A percentile compares a stretch with the other conserved stretches of the same genome.
phyloP scores from a whole-genome alignment of 768 basidiomycete genomes.

The Lentinula aciculospora region DNA sequence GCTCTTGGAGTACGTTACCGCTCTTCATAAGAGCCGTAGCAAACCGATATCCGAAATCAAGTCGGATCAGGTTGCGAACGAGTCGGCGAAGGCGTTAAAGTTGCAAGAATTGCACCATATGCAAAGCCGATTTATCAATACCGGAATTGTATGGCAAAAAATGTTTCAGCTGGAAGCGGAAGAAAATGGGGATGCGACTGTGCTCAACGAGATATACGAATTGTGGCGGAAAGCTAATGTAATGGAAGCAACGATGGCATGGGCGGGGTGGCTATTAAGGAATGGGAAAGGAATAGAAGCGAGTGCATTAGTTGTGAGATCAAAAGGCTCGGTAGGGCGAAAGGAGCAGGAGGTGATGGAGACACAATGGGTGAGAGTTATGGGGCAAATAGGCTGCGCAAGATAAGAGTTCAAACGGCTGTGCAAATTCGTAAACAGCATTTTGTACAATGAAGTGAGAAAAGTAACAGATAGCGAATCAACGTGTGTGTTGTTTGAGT shows the following conservation, averaged over 20 bases:
- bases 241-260: constrained; percentile 32
- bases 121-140: constrained; percentile 34
- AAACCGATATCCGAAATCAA: constrained; percentile 14
- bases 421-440: not conserved
- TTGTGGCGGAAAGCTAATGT: constrained; percentile 35
- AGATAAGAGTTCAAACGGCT: not conserved
- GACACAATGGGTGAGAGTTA: constrained; percentile 23
- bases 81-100: constrained; percentile 15
- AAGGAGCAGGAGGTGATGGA: constrained; percentile 27
- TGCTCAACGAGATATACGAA: constrained; percentile 33
- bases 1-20: constrained; percentile 38
- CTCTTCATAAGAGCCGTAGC: constrained; percentile 20
- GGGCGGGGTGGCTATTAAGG: constrained; percentile 32
- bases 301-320: constrained; percentile 27
- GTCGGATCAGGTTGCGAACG: constrained; percentile 23
- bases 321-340: constrained; percentile 19
- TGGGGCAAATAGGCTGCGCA: not conserved
- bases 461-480: not conserved
- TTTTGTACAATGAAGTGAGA: not conserved
- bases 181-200: constrained; percentile 13
- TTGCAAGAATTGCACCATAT: constrained; percentile 32
- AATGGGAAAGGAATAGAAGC: constrained; percentile 35
- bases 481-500: not conserved
- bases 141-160: constrained; percentile 35
- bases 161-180: constrained; percentile 30